Conservation (phyloP, 2,329 filamentous ascomycete species). For the Penicillium sp. region DNA sequence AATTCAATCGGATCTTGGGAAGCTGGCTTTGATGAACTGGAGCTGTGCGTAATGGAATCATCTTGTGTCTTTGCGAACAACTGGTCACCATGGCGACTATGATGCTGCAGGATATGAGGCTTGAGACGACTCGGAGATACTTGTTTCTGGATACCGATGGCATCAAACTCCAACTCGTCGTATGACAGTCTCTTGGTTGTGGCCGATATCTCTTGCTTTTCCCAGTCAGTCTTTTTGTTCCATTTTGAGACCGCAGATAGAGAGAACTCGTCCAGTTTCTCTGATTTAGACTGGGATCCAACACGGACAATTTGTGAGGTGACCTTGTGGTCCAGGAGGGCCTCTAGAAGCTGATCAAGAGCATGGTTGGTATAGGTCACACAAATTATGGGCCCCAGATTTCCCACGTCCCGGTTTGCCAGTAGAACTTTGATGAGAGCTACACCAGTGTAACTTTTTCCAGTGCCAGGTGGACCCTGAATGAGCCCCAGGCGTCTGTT, state of each 20-base stretch:
- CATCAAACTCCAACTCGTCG: constrained; percentile 11
- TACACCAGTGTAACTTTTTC: constrained; percentile 31
- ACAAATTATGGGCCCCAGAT: constrained; percentile 50
- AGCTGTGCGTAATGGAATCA: too few species aligned
- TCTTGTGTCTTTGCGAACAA: neutral
- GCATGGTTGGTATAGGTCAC: constrained; percentile 58
- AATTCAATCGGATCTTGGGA: neutral
- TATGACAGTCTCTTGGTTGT: constrained; percentile 16
- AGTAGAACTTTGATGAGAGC: constrained; percentile 32
- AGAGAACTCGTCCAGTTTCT: constrained; percentile 53
- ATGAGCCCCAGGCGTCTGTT: constrained; percentile 24
- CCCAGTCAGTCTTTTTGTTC: constrained; percentile 39
- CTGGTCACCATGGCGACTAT: constrained; percentile 1
- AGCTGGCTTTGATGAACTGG: neutral
- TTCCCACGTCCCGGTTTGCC: constrained; percentile 26
- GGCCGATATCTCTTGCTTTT: constrained; percentile 22
- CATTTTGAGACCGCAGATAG: constrained; percentile 42
- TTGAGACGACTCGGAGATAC: neutral
- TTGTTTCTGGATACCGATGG: constrained; percentile 9
- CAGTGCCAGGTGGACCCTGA: constrained; percentile 33
- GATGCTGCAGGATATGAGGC: constrained; percentile 7
- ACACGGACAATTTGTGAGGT: constrained; percentile 59
- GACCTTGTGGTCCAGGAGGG: constrained; percentile 49
- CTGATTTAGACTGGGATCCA: constrained; percentile 60
- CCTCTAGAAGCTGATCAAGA: constrained; percentile 62